Percentiles rank a stretch among this genome's conserved stretches.
Evolutionary conservation across 192 early-diverging fungal genomes (phyloP).

Genomic region (Coemansia sp.): DNA sequence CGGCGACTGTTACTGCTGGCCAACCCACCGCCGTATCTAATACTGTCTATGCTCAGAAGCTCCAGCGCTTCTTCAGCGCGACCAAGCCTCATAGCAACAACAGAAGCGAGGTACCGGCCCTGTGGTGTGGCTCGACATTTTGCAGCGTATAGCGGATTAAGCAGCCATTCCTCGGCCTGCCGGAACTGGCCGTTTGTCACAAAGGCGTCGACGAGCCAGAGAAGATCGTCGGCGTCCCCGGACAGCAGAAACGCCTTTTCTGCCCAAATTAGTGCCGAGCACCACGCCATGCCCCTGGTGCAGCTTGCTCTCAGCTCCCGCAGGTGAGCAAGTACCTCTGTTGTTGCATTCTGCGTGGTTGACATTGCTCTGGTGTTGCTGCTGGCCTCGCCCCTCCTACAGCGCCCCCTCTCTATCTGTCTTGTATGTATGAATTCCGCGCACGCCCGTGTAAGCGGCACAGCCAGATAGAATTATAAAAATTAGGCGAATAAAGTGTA

Average conservation of each 20-base stretch:
- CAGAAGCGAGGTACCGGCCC: conserved; percentile 45
- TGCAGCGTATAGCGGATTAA: conserved; percentile 19
- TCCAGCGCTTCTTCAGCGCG: conserved; percentile 51
- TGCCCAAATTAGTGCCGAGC: conserved; percentile 50
- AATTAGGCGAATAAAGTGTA: background rate
- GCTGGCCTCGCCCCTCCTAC: background rate
- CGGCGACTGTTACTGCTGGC: background rate
- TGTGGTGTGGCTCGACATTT: conserved; percentile 19
- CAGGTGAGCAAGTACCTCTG: conserved; percentile 39
- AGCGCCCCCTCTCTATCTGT: background rate
- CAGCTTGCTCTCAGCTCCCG: conserved; percentile 42
- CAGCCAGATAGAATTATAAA: background rate
- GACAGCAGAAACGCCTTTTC: conserved; percentile 47
- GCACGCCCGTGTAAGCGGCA: background rate
- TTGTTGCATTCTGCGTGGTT: background rate
- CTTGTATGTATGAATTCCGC: background rate
- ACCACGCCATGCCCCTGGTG: conserved; percentile 45
- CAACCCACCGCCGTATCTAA: background rate
- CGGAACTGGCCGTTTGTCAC: conserved; percentile 54
- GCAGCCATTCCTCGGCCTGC: conserved; percentile 49
- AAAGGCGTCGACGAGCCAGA: conserved; percentile 51
- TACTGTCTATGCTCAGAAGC: conserved; percentile 20
- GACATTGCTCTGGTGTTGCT: conserved; percentile 13
- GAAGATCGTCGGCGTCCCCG: conserved; percentile 30
- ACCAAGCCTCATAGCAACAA: conserved; percentile 50